Percentiles rank a stretch among this genome's conserved stretches.
Evolutionary conservation across 208 protist genomes (phyloP).

Genomic region (Spironucleus salmonicida): DNA sequence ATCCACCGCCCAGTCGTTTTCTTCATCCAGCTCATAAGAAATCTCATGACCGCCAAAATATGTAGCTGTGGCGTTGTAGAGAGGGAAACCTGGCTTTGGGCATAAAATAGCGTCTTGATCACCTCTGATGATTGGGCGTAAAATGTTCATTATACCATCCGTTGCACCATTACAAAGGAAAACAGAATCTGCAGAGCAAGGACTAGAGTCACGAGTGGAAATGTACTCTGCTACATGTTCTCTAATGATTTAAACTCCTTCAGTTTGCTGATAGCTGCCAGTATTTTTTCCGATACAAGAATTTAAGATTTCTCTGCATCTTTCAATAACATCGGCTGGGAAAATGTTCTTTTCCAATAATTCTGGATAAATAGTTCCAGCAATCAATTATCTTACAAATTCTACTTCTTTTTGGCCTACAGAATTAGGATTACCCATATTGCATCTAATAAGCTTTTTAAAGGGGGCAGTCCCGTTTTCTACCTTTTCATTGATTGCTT

Average conservation of each 20-base stretch:
- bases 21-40: slow-evolving; percentile 78
- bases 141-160: slow-evolving; percentile 61
- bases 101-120: slow-evolving; percentile 59
- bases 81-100: slow-evolving; percentile 95
- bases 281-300: slow-evolving; percentile 42
- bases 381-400: slow-evolving; percentile 68
- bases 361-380: slow-evolving; percentile 51
- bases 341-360: slow-evolving; percentile 48
- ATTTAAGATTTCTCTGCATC: slow-evolving; percentile 34
- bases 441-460: slow-evolving; percentile 74
- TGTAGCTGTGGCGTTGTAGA: slow-evolving; percentile 86
- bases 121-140: slow-evolving; percentile 54
- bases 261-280: slow-evolving; percentile 53
- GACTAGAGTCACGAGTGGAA: slow-evolving; percentile 63
- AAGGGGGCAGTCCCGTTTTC: not conserved
- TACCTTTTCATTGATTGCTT: not conserved
- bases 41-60: slow-evolving; percentile 67
- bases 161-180: slow-evolving; percentile 89
- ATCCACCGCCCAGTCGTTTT: slow-evolving; percentile 64
- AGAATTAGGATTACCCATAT: slow-evolving; percentile 94
- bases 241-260: slow-evolving; percentile 44
- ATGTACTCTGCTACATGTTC: slow-evolving; percentile 73
- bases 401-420: slow-evolving; percentile 82
- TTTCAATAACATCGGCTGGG: not conserved
- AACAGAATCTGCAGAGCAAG: slow-evolving; percentile 51